Conservation (phyloP, 352 stramenopile genomes). For the Globisporangium barbulae region DNA sequence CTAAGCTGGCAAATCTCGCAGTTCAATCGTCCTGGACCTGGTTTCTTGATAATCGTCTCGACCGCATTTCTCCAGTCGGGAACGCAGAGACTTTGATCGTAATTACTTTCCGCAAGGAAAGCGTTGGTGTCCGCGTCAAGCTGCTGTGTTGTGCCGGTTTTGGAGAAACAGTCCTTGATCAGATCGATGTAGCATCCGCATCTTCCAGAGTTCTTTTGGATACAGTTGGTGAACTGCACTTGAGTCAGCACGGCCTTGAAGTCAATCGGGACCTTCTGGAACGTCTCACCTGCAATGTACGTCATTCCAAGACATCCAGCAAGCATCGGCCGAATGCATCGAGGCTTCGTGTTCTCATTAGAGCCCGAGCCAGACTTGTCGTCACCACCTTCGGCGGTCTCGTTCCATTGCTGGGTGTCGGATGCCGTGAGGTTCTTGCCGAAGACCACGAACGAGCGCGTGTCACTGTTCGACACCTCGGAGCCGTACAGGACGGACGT, state of each 20-base stretch:
- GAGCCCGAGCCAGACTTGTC: conserved; percentile 29
- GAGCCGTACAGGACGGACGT: conserved; percentile 70
- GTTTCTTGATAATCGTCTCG: conserved; percentile 50
- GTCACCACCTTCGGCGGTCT: conserved; percentile 18
- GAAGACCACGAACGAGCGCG: conserved; percentile 56
- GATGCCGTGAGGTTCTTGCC: conserved; percentile 56
- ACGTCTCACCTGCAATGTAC: conserved; percentile 38
- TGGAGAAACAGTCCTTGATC: conserved; percentile 58
- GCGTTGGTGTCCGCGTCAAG: conserved; percentile 32
- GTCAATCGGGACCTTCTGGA: conserved; percentile 53
- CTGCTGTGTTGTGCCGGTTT: conserved; percentile 39
- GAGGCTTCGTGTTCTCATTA: conserved; percentile 13
- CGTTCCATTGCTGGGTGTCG: conserved; percentile 23
- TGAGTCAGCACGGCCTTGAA: conserved; percentile 65
- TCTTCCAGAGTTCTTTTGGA: conserved; percentile 50
- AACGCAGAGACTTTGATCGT: conserved; percentile 66
- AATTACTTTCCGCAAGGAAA: conserved; percentile 32
- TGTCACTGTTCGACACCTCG: conserved; percentile 39
- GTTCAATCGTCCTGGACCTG: conserved; percentile 59
- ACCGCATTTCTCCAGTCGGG: conserved; percentile 45
- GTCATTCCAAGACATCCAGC: conserved; percentile 64
- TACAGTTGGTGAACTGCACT: conserved; percentile 71
- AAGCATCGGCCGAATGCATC: conserved; percentile 64
- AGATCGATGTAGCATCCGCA: conserved; percentile 74
- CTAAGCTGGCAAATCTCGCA: conserved; percentile 74